These are phyloP conservation scores for Pseudocercospora vitis DNA, from an alignment of 2,329 filamentous ascomycete genomes.

Conservation along the genomic window DNA sequence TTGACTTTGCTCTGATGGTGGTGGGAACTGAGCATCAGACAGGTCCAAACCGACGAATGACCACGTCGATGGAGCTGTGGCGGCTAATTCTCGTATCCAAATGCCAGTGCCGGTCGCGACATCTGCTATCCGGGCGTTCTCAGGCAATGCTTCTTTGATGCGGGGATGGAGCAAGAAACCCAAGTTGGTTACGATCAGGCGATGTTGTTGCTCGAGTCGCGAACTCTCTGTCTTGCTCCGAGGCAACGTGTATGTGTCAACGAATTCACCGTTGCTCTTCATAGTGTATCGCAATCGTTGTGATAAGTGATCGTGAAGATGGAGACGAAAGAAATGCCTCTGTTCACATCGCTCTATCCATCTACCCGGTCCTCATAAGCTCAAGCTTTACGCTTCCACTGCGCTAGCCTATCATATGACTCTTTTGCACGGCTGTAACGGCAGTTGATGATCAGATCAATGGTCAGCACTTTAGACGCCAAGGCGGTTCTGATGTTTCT, in stretches of 20 bases:
- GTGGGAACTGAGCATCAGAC: constrained; percentile 24
- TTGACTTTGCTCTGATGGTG: background rate
- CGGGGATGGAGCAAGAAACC: constrained; percentile 25
- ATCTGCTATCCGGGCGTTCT: constrained; percentile 24
- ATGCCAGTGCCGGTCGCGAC: constrained; percentile 28
- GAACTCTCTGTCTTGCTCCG: constrained; percentile 23
- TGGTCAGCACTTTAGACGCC: too few relatives aligned
- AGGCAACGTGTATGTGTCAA: constrained; percentile 20
- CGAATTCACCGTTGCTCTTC: too few relatives aligned
- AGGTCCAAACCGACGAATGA: constrained; percentile 26
- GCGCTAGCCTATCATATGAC: too few relatives aligned
- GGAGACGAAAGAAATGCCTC: too few relatives aligned
- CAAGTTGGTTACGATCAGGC: constrained; percentile 14
- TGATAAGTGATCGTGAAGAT: too few relatives aligned
- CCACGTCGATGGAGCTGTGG: background rate
- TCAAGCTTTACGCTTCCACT: background rate
- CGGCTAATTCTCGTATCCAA: constrained; percentile 24
- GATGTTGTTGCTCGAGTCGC: constrained; percentile 25
- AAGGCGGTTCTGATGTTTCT: too few relatives aligned
- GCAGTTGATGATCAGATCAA: too few relatives aligned
- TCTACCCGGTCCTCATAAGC: background rate
- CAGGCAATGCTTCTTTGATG: constrained; percentile 16
- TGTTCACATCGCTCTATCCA: background rate
- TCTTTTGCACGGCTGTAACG: too few relatives aligned
- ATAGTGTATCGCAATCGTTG: background rate